A percentile compares a stretch with the other conserved stretches of the same genome.
Conservation (phyloP, 2,329 filamentous ascomycete species). For the Pseudogymnoascus sp. region DNA sequence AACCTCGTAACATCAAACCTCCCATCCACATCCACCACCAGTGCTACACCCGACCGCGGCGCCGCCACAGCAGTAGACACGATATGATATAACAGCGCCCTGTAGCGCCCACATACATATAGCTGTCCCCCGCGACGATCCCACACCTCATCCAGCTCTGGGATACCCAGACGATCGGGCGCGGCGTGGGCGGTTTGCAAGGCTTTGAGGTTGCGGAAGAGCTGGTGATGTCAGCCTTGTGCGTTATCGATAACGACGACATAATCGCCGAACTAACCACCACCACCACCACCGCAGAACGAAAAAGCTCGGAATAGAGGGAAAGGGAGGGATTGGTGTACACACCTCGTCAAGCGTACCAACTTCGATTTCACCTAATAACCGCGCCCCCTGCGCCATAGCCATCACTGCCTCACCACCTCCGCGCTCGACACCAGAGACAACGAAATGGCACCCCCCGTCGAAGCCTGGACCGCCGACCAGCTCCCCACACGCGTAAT, state of each 20-base stretch:
- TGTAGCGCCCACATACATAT: conserved; percentile 43
- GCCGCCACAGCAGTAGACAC: conserved; percentile 42
- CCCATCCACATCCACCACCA: conserved; percentile 47
- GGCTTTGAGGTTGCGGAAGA: conserved; percentile 16
- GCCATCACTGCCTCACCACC: not conserved
- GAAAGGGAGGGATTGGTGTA: not conserved
- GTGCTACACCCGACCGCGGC: conserved; percentile 35
- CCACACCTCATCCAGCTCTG: conserved; percentile 40
- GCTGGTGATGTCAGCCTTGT: conserved; percentile 10
- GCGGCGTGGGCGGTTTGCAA: not conserved
- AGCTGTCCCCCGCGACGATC: conserved; percentile 40
- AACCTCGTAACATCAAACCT: conserved; percentile 43
- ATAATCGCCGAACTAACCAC: not conserved
- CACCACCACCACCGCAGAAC: not conserved
- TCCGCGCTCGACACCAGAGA: not conserved
- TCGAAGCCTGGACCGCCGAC: conserved; percentile 44
- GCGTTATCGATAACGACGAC: conserved; percentile 9
- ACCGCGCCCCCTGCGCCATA: conserved; percentile 34
- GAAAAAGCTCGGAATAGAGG: conserved; percentile 7
- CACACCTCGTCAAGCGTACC: conserved; percentile 51
- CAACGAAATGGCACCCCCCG: conserved; percentile 49
- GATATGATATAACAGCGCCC: conserved; percentile 49
- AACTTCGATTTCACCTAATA: conserved; percentile 50
- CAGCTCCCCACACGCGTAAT: conserved; percentile 38
- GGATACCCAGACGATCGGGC: conserved; percentile 25